phyloP scores from a whole-genome alignment of 306 rosid species.

The Clitoria ternatea region DNA sequence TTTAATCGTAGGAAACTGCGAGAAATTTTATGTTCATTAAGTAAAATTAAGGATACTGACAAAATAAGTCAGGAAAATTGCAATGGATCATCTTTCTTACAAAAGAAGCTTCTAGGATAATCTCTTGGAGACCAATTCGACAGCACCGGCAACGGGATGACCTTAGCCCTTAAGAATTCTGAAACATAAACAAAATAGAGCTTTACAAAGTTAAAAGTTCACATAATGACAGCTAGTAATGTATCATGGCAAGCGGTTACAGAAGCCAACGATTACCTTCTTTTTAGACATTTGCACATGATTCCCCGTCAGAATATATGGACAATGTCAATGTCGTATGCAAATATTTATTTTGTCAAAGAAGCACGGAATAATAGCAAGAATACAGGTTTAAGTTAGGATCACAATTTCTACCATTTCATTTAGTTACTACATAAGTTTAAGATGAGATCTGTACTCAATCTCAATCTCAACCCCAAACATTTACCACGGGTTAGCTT shows the following conservation, averaged over 20 bases:
- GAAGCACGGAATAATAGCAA: constrained; percentile 4
- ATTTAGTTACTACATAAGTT: neutral
- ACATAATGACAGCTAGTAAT: neutral
- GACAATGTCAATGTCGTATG: constrained; percentile 70
- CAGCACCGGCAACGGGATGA: neutral
- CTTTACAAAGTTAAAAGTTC: neutral
- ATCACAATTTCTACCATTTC: neutral
- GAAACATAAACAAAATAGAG: neutral
- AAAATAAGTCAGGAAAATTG: neutral
- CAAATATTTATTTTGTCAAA: constrained; percentile 52
- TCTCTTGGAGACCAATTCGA: neutral
- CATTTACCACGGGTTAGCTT: neutral
- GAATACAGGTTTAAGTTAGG: neutral
- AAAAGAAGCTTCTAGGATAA: neutral
- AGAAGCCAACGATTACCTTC: constrained; percentile 9
- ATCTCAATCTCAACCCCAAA: neutral
- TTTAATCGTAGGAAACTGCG: neutral
- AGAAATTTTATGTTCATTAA: neutral
- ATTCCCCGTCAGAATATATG: constrained; percentile 58
- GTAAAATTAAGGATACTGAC: neutral
- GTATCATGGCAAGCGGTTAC: neutral
- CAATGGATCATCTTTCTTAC: neutral
- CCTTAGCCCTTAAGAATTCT: too few relatives aligned
- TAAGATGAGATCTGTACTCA: too few relatives aligned
- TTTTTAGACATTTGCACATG: neutral